Evolutionary conservation across 225 moss, liverwort and hornwort genomes (phyloP).

Genomic region (Sphagnum contortum): DNA sequence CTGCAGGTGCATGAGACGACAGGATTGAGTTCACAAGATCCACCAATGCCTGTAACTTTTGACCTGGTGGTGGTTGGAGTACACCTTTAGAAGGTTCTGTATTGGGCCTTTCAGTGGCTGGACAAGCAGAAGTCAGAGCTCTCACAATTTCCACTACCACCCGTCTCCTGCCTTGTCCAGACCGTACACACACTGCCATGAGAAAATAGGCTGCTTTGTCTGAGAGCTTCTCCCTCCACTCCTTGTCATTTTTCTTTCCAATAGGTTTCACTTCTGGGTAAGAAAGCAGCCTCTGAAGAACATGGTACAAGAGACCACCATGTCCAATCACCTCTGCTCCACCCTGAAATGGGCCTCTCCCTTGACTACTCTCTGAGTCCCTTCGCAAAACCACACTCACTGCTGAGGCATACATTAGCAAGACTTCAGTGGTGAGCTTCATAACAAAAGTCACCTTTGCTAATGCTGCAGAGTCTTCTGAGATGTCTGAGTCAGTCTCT

Average conservation of each 20-base stretch:
- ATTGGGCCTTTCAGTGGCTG: conserved; percentile 31
- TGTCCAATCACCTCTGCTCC: conserved; percentile 87
- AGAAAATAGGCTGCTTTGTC: conserved; percentile 92
- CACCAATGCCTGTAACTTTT: conserved; percentile 74
- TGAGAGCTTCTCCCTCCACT: conserved; percentile 90
- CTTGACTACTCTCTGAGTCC: conserved; percentile 89
- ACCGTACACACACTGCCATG: conserved; percentile 91
- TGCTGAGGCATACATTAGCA: conserved; percentile 89
- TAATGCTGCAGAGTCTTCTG: conserved; percentile 61
- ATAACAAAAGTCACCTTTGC: conserved; percentile 74
- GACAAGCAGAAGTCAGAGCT: conserved; percentile 39
- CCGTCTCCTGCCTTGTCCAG: conserved; percentile 89
- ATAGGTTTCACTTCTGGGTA: conserved; percentile 55
- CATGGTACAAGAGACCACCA: conserved; percentile 90
- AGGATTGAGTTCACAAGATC: conserved; percentile 93
- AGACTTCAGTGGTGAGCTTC: conserved; percentile 74
- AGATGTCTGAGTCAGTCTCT: conserved; percentile 37
- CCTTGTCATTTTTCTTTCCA: conserved; percentile 75
- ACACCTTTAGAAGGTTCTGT: conserved; percentile 29
- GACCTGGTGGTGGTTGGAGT: conserved; percentile 54
- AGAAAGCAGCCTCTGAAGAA: conserved; percentile 86
- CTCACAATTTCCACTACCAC: conserved; percentile 84
- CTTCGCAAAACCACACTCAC: conserved; percentile 87
- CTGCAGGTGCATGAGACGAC: conserved; percentile 70
- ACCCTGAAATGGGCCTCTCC: conserved; percentile 86